Conservation (phyloP, 2,329 filamentous ascomycete species). For the Tricladium varicosporioides region DNA sequence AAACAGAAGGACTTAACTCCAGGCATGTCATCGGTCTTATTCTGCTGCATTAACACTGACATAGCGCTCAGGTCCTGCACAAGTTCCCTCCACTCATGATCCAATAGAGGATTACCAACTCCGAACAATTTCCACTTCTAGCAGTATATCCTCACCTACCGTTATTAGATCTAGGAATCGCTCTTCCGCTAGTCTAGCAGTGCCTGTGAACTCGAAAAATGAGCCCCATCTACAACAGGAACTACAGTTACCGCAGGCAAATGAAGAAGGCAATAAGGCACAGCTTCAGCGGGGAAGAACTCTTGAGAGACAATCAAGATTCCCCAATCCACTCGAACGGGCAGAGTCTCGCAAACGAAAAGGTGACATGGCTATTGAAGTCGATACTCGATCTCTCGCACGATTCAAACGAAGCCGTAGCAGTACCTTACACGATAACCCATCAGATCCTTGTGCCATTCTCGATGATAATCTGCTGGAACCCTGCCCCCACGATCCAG, state of each 20-base stretch:
- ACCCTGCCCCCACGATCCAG: conserved; percentile 24
- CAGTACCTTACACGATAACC: conserved; percentile 30
- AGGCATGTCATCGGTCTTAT: too few relatives aligned
- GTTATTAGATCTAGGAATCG: too few relatives aligned
- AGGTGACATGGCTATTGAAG: conserved; percentile 25
- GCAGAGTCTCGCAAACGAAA: conserved; percentile 26
- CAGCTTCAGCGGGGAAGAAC: conserved; percentile 26
- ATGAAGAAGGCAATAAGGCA: conserved; percentile 17
- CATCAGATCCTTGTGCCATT: conserved; percentile 25
- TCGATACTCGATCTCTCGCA: conserved; percentile 24
- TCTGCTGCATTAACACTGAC: too few relatives aligned
- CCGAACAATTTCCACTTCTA: too few relatives aligned
- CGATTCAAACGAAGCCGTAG: conserved; percentile 26
- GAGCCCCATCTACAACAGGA: neutral
- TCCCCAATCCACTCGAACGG: conserved; percentile 25
- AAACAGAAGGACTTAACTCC: too few relatives aligned
- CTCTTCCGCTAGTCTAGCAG: too few relatives aligned
- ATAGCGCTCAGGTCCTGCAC: too few relatives aligned
- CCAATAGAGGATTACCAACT: too few relatives aligned
- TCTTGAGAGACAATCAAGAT: conserved; percentile 19
- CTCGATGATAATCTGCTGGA: conserved; percentile 33
- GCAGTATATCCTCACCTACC: too few relatives aligned
- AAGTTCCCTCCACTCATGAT: too few relatives aligned
- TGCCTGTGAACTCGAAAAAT: too few relatives aligned
- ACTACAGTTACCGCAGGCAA: neutral